Evolutionary conservation across 495 filamentous ascomycete genomes (phyloP).

Genomic region (Xanthoparmelia taractica): DNA sequence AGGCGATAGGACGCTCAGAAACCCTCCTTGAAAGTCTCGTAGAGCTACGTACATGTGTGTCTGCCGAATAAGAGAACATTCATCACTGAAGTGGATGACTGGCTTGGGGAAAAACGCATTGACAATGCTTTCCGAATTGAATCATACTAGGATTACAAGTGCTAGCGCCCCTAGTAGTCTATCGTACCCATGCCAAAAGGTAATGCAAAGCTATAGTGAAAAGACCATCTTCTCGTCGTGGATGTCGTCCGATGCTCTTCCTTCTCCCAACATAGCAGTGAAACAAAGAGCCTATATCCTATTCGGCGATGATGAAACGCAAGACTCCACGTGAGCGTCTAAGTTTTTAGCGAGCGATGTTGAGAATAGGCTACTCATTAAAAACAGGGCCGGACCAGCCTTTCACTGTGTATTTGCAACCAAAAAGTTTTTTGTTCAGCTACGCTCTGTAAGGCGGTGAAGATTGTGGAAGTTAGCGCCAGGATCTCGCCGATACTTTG

Average conservation of each 20-base stretch:
- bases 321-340: not conserved
- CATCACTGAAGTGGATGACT: not conserved
- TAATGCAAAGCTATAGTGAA: not conserved
- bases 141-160: not conserved
- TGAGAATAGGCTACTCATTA: not conserved
- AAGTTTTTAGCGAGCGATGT: not conserved
- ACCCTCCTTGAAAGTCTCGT: not conserved
- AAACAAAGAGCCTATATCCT: not conserved
- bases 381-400: not conserved
- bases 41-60: not conserved
- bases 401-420: not conserved
- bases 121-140: not conserved
- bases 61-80: not conserved
- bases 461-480: constrained; percentile 27
- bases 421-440: not conserved
- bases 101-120: not conserved
- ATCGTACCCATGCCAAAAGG: not conserved
- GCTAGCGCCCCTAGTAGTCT: not conserved
- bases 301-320: not conserved
- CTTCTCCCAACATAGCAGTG: not conserved
- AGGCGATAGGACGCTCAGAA: too few relatives aligned
- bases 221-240: not conserved
- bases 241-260: not conserved
- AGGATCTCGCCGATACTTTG: not conserved
- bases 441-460: not conserved